Conservation (phyloP, 2,329 filamentous ascomycete genomes). For the Karstenula rhodostoma region DNA sequence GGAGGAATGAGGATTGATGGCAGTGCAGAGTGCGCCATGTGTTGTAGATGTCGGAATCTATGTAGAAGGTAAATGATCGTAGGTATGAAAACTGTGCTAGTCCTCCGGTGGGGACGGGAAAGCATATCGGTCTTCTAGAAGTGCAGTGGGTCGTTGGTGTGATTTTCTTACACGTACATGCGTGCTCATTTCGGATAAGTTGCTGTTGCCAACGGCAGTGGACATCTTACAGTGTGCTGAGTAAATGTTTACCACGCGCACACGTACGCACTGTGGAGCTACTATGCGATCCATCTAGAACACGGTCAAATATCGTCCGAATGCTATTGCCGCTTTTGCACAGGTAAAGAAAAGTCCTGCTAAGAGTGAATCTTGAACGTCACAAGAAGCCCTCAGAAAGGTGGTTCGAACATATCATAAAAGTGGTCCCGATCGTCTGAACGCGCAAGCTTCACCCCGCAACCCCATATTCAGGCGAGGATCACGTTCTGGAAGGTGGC, state of each 20-base stretch:
- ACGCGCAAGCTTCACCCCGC: constrained; percentile 1
- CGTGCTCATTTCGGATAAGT: neutral
- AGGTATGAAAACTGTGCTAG: neutral
- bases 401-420: neutral
- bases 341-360: neutral
- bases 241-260: neutral
- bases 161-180: neutral
- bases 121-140: constrained; percentile 3
- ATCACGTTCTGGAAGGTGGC: neutral
- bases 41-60: neutral
- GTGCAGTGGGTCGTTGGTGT: neutral
- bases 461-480: neutral
- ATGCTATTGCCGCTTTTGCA: neutral
- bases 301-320: neutral
- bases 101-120: neutral
- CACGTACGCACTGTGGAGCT: neutral
- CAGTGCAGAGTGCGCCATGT: neutral
- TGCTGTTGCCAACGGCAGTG: neutral
- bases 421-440: neutral
- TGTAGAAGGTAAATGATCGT: neutral
- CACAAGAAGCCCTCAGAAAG: neutral
- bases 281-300: neutral
- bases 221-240: neutral
- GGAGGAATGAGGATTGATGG: neutral
- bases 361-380: neutral